A percentile compares a stretch with the other conserved stretches of the same genome.
phyloP scores from a whole-genome alignment of 2,329 filamentous ascomycete genomes.

The Pseudocercospora ulei region DNA sequence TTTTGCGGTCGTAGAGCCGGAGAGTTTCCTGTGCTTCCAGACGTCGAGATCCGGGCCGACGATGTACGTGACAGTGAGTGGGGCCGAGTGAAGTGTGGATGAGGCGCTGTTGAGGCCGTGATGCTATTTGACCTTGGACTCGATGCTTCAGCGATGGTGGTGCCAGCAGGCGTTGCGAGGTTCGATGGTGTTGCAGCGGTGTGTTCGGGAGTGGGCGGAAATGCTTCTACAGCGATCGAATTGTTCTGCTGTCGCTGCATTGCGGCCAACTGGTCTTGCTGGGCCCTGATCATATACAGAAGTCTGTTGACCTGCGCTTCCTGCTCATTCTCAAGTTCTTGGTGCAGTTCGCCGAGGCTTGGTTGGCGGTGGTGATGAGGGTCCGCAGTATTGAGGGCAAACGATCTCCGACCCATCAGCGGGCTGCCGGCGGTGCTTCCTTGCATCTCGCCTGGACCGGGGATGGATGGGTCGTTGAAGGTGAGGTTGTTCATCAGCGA shows the following conservation, averaged over 20 bases:
- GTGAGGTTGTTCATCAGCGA: slow-evolving; percentile 63
- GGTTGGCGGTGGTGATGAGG: slow-evolving; percentile 54
- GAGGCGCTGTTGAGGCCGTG: slow-evolving; percentile 17
- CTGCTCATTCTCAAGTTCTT: slow-evolving; percentile 69
- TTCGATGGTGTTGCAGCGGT: slow-evolving; percentile 34
- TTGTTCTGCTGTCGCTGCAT: slow-evolving; percentile 44
- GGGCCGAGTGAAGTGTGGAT: slow-evolving; percentile 26
- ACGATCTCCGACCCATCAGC: slow-evolving; percentile 21
- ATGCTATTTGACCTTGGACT: slow-evolving; percentile 21
- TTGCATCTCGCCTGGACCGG: slow-evolving; percentile 60
- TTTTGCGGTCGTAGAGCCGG: slow-evolving; percentile 47
- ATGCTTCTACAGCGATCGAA: slow-evolving; percentile 14
- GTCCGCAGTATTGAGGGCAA: slow-evolving; percentile 44
- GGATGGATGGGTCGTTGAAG: slow-evolving; percentile 59
- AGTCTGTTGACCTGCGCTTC: slow-evolving; percentile 72
- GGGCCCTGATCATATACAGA: slow-evolving; percentile 63
- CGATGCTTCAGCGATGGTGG: slow-evolving; percentile 39
- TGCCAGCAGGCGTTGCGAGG: slow-evolving; percentile 32
- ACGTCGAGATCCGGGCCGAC: slow-evolving; percentile 33
- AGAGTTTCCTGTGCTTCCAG: slow-evolving; percentile 35
- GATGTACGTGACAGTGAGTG: slow-evolving; percentile 40
- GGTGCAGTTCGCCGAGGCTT: slow-evolving; percentile 66
- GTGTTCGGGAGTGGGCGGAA: slow-evolving; percentile 21
- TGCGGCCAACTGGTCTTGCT: slow-evolving; percentile 59
- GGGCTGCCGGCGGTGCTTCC: slow-evolving; percentile 32